Evolutionary conservation across 495 filamentous ascomycete species (phyloP).

Genomic region (Thermochaetoides thermophila): DNA sequence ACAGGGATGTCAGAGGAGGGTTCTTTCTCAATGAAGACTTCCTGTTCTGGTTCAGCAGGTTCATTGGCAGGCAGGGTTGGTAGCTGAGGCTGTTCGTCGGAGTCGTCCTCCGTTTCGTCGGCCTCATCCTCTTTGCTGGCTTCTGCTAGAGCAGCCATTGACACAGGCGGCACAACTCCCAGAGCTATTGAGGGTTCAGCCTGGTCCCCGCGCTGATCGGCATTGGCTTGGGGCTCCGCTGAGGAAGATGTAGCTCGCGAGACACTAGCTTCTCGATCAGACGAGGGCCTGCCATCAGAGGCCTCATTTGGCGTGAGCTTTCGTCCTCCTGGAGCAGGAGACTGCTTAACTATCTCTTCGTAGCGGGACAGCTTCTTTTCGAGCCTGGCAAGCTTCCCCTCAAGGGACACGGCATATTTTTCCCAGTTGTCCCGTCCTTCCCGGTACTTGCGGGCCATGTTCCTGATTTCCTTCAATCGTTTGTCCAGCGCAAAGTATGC

Average conservation of each 20-base stretch:
- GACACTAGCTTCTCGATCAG: too few species aligned
- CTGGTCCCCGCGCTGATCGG: too few species aligned
- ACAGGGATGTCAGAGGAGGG: slow-evolving; percentile 30
- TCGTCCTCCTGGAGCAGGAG: background rate
- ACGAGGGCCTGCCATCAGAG: background rate
- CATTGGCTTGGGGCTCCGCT: too few species aligned
- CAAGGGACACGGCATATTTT: slow-evolving; percentile 14
- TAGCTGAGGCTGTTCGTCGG: slow-evolving; percentile 9
- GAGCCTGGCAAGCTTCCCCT: slow-evolving; percentile 10
- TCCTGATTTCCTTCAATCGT: slow-evolving; percentile 8
- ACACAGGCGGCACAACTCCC: too few species aligned
- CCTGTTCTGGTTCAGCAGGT: background rate
- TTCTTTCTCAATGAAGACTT: slow-evolving; percentile 23
- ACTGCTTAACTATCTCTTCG: background rate
- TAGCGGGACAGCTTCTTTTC: slow-evolving; percentile 10
- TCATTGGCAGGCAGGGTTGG: slow-evolving; percentile 11
- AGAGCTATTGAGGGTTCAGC: too few species aligned
- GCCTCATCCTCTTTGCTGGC: background rate
- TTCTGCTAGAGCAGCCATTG: slow-evolving; percentile 1
- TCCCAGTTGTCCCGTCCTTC: slow-evolving; percentile 15
- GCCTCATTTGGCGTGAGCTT: background rate
- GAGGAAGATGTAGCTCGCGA: too few species aligned
- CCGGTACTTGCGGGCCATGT: slow-evolving; percentile 3
- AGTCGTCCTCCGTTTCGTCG: slow-evolving; percentile 2
- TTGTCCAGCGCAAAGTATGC: slow-evolving; percentile 12